phyloP scores from a whole-genome alignment of 108 stramenopile species.

The Discostella pseudostelligera region DNA sequence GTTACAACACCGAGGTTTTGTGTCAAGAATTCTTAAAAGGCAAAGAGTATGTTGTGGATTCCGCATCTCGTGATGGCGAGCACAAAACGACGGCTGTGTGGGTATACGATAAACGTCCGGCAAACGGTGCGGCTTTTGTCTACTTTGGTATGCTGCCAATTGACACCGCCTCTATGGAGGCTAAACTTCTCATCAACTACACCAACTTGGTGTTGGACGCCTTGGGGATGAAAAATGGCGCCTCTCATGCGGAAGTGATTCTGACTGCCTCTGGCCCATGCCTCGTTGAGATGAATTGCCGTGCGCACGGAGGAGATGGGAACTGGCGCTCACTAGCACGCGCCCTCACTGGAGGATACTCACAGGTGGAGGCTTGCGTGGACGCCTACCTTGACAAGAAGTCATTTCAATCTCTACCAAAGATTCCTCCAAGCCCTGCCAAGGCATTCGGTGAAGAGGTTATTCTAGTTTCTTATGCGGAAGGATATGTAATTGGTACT shows the following conservation, averaged over 20 bases:
- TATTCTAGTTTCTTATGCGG: slow-evolving; percentile 73
- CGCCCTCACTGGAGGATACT: slow-evolving; percentile 76
- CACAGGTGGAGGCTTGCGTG: slow-evolving; percentile 85
- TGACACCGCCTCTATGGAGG: slow-evolving; percentile 77
- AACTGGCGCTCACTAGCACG: slow-evolving; percentile 78
- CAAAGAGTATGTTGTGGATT: slow-evolving; percentile 90
- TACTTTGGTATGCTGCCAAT: slow-evolving; percentile 51
- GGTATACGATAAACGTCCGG: slow-evolving; percentile 89
- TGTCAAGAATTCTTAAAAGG: slow-evolving; percentile 90
- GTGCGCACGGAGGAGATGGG: slow-evolving; percentile 94
- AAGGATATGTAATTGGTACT: slow-evolving; percentile 68
- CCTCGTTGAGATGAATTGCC: slow-evolving; percentile 93
- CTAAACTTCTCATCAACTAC: slow-evolving; percentile 82
- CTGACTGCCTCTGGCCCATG: slow-evolving; percentile 69
- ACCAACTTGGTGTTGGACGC: slow-evolving; percentile 78
- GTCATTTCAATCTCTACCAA: slow-evolving; percentile 56
- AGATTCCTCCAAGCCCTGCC: slow-evolving; percentile 76
- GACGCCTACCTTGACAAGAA: slow-evolving; percentile 76
- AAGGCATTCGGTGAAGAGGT: slow-evolving; percentile 87
- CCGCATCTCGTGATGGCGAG: slow-evolving; percentile 79
- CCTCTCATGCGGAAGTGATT: slow-evolving; percentile 50
- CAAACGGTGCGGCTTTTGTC: slow-evolving; percentile 80
- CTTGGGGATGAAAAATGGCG: slow-evolving; percentile 57
- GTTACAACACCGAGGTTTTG: slow-evolving; percentile 76
- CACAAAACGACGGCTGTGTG: slow-evolving; percentile 87